Evolutionary conservation across 2,329 filamentous ascomycete genomes (phyloP), one percentile per base, ranked within the genome.

Genomic region (Cladosporium colombiae): DNA sequence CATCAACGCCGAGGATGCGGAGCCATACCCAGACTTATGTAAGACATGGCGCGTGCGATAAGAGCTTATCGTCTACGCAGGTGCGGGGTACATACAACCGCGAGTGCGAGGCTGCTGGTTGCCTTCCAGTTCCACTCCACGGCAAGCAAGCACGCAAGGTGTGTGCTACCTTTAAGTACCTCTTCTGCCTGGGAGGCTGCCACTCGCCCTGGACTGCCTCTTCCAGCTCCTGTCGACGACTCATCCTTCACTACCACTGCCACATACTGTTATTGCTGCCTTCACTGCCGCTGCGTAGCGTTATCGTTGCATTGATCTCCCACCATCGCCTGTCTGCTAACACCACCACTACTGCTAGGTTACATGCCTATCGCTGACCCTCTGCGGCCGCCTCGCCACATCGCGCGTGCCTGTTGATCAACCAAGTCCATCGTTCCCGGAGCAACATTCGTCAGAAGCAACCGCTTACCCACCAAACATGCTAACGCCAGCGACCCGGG

Each of bases 301-400:
- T 33, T 61, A 61, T 52, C 44, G 44, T 62, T 62, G 59, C 59
- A 62, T 62, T 35, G 44, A 23, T 2, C 31, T 21, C 5, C 31
- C n/a, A 56, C 23, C 49, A 56, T 55, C 50, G n/a, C 33, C 33
- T 40, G 23, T 29, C 21, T 29, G 18, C 23, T 23, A 21, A 33
- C 23, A 29, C 33, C 31, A 27, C 23, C 35, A 18, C 29, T 14
- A 31, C 52, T 16, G 6, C 29, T 33, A 35, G 40, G 27, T 56
- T 63, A 56, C 61, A 63, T 63, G 61, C 50, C 49, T 35, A 31
- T 56, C 61, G n/a, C 35, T 44, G 46, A 40, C 31, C n/a, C 46
- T 21, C 11, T 13, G 31, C n/a, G 60, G 60, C 31, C 33, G 49
- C 49, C 46, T 53, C 49, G 31, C 31, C 21, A 37, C 49, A 35